Evolutionary conservation across 2,329 filamentous ascomycete species (phyloP).

Genomic region (Clonostachys solani): DNA sequence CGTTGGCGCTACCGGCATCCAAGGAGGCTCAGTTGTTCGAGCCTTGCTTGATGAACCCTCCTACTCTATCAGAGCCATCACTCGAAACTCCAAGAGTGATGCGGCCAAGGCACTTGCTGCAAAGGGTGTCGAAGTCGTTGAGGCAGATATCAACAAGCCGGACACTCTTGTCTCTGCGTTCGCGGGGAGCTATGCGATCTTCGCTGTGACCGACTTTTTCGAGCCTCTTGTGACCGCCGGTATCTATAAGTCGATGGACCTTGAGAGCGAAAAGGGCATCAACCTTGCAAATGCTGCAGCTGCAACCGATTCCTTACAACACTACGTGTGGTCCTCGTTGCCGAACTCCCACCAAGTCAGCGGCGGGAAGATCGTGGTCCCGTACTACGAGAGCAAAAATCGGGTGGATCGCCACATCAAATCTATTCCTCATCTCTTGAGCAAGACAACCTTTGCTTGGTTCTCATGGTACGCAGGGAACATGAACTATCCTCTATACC

Average conservation of each 20-base stretch:
- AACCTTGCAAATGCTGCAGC: conserved; percentile 36
- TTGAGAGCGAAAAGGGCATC: conserved; percentile 31
- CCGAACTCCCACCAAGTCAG: conserved; percentile 24
- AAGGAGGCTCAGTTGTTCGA: conserved; percentile 33
- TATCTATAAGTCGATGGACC: conserved; percentile 21
- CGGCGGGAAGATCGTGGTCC: conserved; percentile 22
- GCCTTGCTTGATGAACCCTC: conserved; percentile 27
- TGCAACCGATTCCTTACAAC: conserved; percentile 25
- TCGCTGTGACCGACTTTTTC: conserved; percentile 23
- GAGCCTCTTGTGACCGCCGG: conserved; percentile 20
- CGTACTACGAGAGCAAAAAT: conserved; percentile 36
- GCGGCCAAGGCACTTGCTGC: conserved; percentile 19
- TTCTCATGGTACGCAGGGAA: conserved; percentile 27
- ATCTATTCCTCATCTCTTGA: conserved; percentile 12
- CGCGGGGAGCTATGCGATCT: conserved; percentile 25
- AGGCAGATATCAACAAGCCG: conserved; percentile 19
- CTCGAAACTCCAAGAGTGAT: conserved; percentile 21
- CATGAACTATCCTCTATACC: conserved; percentile 9
- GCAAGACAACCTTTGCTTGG: conserved; percentile 34
- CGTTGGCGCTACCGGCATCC: conserved; percentile 31
- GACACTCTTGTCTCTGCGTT: conserved; percentile 21
- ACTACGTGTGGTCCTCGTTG: conserved; percentile 40
- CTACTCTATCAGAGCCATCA: conserved; percentile 30
- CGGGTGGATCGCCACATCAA: conserved; percentile 34
- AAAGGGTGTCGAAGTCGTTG: conserved; percentile 27